Evolutionary conservation across 2,329 filamentous ascomycete species (phyloP), one percentile per base, ranked within the genome.

Genomic region (Fusarium goolgardi): DNA sequence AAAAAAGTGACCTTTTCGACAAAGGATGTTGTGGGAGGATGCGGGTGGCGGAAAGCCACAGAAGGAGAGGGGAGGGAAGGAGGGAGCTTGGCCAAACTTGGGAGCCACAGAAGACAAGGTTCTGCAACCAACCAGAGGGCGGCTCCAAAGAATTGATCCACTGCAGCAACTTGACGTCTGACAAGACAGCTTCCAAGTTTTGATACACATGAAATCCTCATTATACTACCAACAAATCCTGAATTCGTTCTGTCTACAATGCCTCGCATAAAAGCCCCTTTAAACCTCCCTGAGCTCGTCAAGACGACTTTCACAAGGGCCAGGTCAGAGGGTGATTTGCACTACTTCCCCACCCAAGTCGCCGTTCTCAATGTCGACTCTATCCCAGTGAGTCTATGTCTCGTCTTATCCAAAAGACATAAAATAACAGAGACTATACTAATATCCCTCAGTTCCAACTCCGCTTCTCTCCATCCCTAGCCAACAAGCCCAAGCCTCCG

Each of bases 401-500:
- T 21, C 5, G 20, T 8, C 25, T 43, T 13, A 6, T 16, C 12
- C 15, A 27, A 5, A 21, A 27, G 4, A 46, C 5, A 13, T 6
- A 11, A 1, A 10, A 4, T 11, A 1, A 55, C 12, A 20, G n/a
- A 13, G 1, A 16, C 25, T 23, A 11, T 20, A 31, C 59, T 71
- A 20, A 64, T 23, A 11, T n/a, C 2, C 12, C 15, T 10, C 12
- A 92, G 90, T 91, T 92, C 74, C 91, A 93, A 78, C 80, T 93
- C 3, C 89, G 90, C 52, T 93, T 88, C 81, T 90, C 90, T 11
- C 90, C 90, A 0, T 79, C 89, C 0, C 82, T 93, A 6, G 88
- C 88, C 47, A 86, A 86, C 72, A 93, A 93, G 73, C 90, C 90
- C 6, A 87, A 84, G 71, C 80, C 71, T 4, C 70, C 84, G 3